Conservation (phyloP, 768 basidiomycete genomes). For the Kwoniella botswanensis region DNA sequence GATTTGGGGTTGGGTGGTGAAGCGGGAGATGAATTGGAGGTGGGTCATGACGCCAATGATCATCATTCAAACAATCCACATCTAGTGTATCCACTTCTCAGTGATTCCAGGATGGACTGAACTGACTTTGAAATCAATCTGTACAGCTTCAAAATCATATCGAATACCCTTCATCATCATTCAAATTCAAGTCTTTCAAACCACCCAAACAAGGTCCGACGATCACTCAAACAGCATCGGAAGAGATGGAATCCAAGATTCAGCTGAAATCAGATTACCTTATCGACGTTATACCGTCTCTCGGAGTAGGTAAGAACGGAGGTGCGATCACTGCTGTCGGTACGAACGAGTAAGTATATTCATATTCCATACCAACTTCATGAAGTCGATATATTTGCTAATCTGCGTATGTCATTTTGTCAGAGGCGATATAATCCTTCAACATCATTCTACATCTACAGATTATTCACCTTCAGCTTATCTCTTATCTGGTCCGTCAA, state of each 20-base stretch:
- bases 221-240: constrained; percentile 42
- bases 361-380: neutral
- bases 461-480: constrained; percentile 52
- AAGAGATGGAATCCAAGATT: constrained; percentile 36
- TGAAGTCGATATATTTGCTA: neutral
- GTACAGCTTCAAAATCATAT: constrained; percentile 39
- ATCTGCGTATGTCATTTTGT: neutral
- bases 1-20: constrained; percentile 57
- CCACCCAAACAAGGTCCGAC: constrained; percentile 28
- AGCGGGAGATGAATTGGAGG: constrained; percentile 43
- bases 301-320: constrained; percentile 48
- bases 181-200: constrained; percentile 42
- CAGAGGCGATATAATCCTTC: constrained; percentile 56
- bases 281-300: constrained; percentile 48
- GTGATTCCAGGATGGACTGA: too few species aligned
- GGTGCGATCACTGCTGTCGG: constrained; percentile 51
- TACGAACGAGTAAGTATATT: constrained; percentile 50
- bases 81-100: neutral
- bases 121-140: too few species aligned
- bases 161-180: constrained; percentile 41
- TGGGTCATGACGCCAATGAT: constrained; percentile 14
- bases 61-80: neutral
- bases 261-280: constrained; percentile 50
- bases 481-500: constrained; percentile 40
- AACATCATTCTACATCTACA: constrained; percentile 36